Base-by-base conservation (phyloP, 768 basidiomycete genomes). In the Hygrocybe punicea region DNA sequence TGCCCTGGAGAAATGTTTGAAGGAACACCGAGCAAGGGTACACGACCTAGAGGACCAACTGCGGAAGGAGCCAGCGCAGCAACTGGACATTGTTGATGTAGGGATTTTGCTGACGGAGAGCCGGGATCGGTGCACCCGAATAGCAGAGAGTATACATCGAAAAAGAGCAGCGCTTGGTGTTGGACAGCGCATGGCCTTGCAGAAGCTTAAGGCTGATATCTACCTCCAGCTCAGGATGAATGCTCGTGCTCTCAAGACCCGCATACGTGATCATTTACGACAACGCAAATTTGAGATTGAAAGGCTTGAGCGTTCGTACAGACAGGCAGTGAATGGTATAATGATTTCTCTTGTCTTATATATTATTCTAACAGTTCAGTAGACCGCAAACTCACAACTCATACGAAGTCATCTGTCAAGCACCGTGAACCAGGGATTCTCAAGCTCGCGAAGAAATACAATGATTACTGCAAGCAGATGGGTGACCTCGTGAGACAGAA, bases 371-470 rank as follows among this genome's bases (percentile, higher is more conserved):
- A 19, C 42, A 39, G 11, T 42, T 6, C 6, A 58, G 50, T 39
- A 69, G 69, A 70, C 11, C 21, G 60, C 4, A 71, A 71, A 37
- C 54, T 74, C 21, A 55, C 63, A n/a, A 53, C 52, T 2, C 71
- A 75, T 56, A 67, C 68, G 4, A 55, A 70, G 16, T 25, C 58
- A 5, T 61, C 64, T 2, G 58, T 73, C 6, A 63, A 67, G 16
- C 29, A 60, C 4, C 61, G 65, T 13, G 68, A 73, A 19, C 69
- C 69, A 6, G 61, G 61, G 5, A 71, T 75, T 25, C 39, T 57
- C 14, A 54, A 60, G 10, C 51, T 70, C 13, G 65, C 59, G 4
- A 52, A 34, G 0, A 60, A 60, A 3, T 73, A 71, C 59, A 76
- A 76, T 56, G 63, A 62, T 6, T 51, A 71, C 14, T 68, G 68